A percentile compares a stretch with the other conserved stretches of the same genome.
Evolutionary conservation across 257 asterid genomes (phyloP).

Genomic region (Nicotiana benthamiana): DNA sequence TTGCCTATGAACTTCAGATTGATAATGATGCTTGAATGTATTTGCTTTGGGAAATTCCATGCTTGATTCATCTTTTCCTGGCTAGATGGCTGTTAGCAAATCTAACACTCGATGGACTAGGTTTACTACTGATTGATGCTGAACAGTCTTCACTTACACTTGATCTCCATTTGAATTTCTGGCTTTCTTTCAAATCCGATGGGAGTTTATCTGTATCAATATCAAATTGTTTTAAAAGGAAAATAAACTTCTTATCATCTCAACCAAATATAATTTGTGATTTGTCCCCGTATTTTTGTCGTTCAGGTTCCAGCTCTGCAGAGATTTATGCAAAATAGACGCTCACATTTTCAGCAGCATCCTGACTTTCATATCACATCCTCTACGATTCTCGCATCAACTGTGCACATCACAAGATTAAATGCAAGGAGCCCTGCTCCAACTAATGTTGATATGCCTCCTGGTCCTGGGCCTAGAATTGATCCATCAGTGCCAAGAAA

Average conservation of each 20-base stretch:
- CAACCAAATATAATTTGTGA: neutral
- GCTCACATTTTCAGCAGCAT: slow-evolving; percentile 86
- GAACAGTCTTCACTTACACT: neutral
- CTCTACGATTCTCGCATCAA: slow-evolving; percentile 88
- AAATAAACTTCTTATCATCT: neutral
- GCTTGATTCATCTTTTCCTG: neutral
- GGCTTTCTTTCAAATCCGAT: neutral
- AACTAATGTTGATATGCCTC: slow-evolving; percentile 36
- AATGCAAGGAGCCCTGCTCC: slow-evolving; percentile 58
- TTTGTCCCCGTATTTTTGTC: neutral
- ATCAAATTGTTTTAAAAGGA: neutral
- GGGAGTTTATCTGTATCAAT: neutral
- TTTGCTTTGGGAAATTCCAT: neutral
- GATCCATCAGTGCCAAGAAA: slow-evolving; percentile 34
- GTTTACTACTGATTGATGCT: neutral
- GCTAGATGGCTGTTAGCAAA: neutral
- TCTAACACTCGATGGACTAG: neutral
- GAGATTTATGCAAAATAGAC: slow-evolving; percentile 81
- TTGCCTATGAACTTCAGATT: neutral
- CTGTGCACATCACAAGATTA: slow-evolving; percentile 81
- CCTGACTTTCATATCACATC: slow-evolving; percentile 94
- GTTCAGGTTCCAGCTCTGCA: slow-evolving; percentile 94
- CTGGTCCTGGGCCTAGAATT: slow-evolving; percentile 37
- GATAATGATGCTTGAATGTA: slow-evolving; percentile 2
- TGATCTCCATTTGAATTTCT: neutral